phyloP scores from a whole-genome alignment of 1,284 basidiomycete genomes.

The Amylostereum areolatum region DNA sequence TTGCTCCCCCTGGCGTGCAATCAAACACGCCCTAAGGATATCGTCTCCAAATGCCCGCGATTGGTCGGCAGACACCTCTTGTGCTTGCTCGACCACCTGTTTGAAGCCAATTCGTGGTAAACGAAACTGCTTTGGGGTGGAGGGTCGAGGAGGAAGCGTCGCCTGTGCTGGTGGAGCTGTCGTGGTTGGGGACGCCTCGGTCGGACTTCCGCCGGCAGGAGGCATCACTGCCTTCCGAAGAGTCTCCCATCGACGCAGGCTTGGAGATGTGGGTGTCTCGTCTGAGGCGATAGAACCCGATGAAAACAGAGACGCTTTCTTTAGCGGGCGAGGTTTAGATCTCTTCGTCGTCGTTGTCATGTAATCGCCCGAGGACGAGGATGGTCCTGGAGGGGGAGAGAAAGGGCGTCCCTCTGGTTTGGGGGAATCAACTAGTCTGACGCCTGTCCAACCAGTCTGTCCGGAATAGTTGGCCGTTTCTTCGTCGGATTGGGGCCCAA shows the following conservation, averaged over 20 bases:
- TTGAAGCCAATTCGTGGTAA: conserved; percentile 49
- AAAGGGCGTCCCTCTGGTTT: conserved; percentile 10
- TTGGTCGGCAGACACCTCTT: conserved; percentile 39
- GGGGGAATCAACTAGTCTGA: too few species aligned
- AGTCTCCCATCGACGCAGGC: conserved; percentile 43
- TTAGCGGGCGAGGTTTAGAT: conserved; percentile 6
- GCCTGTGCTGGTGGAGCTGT: conserved; percentile 18
- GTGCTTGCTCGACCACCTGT: conserved; percentile 55
- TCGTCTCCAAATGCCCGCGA: conserved; percentile 42
- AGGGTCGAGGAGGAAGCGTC: conserved; percentile 20
- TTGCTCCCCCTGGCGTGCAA: conserved; percentile 33
- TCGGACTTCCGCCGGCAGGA: conserved; percentile 14
- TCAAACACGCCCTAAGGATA: conserved; percentile 44
- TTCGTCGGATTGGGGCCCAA: background rate
- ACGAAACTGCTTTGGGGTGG: conserved; percentile 48
- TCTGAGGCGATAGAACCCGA: conserved; percentile 3
- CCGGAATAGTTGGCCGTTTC: background rate
- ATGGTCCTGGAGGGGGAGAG: background rate
- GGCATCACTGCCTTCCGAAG: conserved; percentile 48
- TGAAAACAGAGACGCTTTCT: conserved; percentile 13
- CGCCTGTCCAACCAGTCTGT: conserved; percentile 18
- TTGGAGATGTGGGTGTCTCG: conserved; percentile 28
- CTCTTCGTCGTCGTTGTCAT: background rate
- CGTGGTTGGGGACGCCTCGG: conserved; percentile 17
- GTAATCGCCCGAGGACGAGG: background rate